These are phyloP conservation scores for Rauvolfia tetraphylla DNA, from an alignment of 257 asterid genomes.

Conservation along the genomic window DNA sequence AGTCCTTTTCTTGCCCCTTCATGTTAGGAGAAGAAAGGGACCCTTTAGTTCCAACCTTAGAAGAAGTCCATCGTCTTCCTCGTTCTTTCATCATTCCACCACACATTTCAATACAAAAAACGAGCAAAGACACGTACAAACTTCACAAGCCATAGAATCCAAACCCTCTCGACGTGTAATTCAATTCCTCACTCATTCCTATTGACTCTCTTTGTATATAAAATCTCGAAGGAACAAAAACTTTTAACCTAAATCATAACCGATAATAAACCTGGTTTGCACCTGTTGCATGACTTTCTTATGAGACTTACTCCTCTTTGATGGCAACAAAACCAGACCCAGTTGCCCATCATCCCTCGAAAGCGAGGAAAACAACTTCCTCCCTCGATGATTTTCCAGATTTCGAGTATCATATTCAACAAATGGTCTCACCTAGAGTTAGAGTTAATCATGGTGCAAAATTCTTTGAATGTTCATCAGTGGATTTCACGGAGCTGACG, in stretches of 20 bases:
- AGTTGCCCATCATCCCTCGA: background rate
- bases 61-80: background rate
- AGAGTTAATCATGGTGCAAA: background rate
- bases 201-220: background rate
- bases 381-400: background rate
- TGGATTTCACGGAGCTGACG: background rate
- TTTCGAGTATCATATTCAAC: background rate
- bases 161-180: conserved; percentile 17
- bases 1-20: background rate
- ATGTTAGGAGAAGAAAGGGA: background rate
- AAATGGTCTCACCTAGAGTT: background rate
- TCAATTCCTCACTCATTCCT: conserved; percentile 19
- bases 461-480: background rate
- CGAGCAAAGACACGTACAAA: conserved; percentile 29
- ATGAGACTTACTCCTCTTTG: background rate
- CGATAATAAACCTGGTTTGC: background rate
- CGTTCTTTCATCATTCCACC: conserved; percentile 10
- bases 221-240: background rate
- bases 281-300: no score
- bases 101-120: conserved; percentile 7
- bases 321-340: background rate
- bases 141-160: conserved; percentile 32
- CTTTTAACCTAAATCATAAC: background rate
- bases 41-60: background rate
- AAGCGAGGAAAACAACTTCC: background rate